Evolutionary conservation across 2,329 filamentous ascomycete species (phyloP).

Genomic region (Aureobasidium sp.): DNA sequence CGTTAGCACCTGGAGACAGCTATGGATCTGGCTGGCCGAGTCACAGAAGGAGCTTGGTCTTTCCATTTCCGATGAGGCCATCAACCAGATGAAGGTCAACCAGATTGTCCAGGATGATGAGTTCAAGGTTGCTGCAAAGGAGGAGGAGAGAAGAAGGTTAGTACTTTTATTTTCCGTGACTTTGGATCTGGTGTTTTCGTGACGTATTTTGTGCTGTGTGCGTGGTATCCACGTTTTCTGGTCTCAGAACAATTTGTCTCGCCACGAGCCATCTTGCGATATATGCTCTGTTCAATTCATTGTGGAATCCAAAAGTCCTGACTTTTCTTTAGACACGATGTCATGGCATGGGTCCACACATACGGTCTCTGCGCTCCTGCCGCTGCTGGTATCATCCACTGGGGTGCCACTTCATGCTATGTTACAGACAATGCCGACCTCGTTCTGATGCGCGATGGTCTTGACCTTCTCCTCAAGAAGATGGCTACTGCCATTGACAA

Average conservation of each 20-base stretch:
- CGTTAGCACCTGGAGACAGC: constrained; percentile 71
- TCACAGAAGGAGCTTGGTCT: constrained; percentile 75
- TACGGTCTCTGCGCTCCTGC: constrained; percentile 67
- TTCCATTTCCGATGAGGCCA: constrained; percentile 59
- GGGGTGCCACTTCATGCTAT: constrained; percentile 57
- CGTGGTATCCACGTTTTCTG: background rate
- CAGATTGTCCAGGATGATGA: constrained; percentile 41
- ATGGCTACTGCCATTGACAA: constrained; percentile 72
- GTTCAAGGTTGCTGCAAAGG: constrained; percentile 41
- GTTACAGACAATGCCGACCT: constrained; percentile 72
- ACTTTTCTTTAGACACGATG: constrained; percentile 30
- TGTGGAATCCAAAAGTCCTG: background rate
- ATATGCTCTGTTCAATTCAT: background rate
- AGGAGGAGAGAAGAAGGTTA: constrained; percentile 38
- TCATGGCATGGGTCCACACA: constrained; percentile 52
- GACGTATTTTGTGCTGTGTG: background rate
- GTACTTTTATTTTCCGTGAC: background rate
- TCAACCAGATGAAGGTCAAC: constrained; percentile 41
- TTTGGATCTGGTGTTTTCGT: background rate
- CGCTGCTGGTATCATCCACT: constrained; percentile 78
- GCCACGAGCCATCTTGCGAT: background rate
- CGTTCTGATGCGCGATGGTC: constrained; percentile 66
- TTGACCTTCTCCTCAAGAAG: constrained; percentile 71
- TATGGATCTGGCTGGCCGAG: constrained; percentile 82
- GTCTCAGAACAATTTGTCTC: background rate